phyloP scores from a whole-genome alignment of 495 filamentous ascomycete species.

The Amniculicola lignicola region DNA sequence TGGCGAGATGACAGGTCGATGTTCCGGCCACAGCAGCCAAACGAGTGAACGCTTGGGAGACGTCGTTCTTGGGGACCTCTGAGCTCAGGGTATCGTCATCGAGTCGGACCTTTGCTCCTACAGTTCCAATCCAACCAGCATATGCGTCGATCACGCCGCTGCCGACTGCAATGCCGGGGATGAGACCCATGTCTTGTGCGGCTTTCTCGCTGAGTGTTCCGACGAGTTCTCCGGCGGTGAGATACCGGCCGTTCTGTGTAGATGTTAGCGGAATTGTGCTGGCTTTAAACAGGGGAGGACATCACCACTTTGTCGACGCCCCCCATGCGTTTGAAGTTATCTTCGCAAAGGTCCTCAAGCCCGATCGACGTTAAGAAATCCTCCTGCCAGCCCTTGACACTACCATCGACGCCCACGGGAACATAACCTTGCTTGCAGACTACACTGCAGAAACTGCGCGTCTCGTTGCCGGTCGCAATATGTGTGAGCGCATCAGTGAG shows the following conservation, averaged over 20 bases:
- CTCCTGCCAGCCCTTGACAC: constrained; percentile 96
- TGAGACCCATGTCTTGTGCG: constrained; percentile 77
- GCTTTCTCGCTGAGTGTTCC: constrained; percentile 82
- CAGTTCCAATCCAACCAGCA: constrained; percentile 96
- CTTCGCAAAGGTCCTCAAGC: constrained; percentile 71
- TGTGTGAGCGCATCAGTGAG: constrained; percentile 91
- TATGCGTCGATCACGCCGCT: constrained; percentile 98
- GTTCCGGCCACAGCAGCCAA: constrained; percentile 95
- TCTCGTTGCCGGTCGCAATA: constrained; percentile 91
- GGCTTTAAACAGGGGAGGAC: constrained; percentile 11
- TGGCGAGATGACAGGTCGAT: constrained; percentile 93
- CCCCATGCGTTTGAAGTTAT: constrained; percentile 87
- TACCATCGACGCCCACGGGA: constrained; percentile 91
- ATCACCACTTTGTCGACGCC: constrained; percentile 90
- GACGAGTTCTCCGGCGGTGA: constrained; percentile 86
- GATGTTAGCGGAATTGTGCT: constrained; percentile 33
- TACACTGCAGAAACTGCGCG: constrained; percentile 84
- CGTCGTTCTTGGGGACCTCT: constrained; percentile 66
- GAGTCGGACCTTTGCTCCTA: constrained; percentile 88
- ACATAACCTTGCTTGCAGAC: constrained; percentile 96
- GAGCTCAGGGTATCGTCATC: constrained; percentile 57
- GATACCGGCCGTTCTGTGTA: constrained; percentile 77
- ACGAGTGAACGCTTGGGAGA: constrained; percentile 86
- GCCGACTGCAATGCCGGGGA: constrained; percentile 83
- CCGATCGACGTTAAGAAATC: constrained; percentile 86